A percentile compares a stretch with the other conserved stretches of the same genome.
phyloP scores from a whole-genome alignment of 495 filamentous ascomycete genomes.

The Aspergillus heteromorphus region DNA sequence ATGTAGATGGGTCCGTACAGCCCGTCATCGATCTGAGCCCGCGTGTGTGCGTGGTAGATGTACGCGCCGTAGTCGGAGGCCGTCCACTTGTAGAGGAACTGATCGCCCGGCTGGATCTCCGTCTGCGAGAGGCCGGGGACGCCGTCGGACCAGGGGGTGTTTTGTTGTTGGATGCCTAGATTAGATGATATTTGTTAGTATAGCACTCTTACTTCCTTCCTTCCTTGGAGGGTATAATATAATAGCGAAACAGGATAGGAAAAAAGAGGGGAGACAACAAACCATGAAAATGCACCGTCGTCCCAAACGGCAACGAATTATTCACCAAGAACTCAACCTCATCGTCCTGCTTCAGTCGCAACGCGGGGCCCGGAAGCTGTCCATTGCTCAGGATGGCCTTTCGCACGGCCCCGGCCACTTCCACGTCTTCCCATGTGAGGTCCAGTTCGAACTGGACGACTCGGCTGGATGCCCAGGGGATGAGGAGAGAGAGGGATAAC shows the following conservation, averaged over 20 bases:
- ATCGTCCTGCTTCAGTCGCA: constrained; percentile 57
- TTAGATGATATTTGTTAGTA: neutral
- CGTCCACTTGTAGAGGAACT: constrained; percentile 46
- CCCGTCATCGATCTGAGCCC: constrained; percentile 51
- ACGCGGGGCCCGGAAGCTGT: constrained; percentile 52
- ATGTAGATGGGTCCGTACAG: constrained; percentile 51
- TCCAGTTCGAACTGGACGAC: constrained; percentile 27
- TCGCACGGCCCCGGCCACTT: constrained; percentile 29
- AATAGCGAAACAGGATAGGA: no score
- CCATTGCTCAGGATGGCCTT: constrained; percentile 56
- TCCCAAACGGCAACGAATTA: constrained; percentile 50
- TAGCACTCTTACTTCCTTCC: neutral
- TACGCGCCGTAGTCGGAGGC: constrained; percentile 27
- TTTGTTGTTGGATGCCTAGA: constrained; percentile 35
- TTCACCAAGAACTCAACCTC: constrained; percentile 54
- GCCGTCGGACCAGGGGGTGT: constrained; percentile 49
- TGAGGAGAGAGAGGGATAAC: constrained; percentile 5
- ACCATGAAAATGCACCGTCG: constrained; percentile 52
- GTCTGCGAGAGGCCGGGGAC: constrained; percentile 47
- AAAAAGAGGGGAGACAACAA: neutral
- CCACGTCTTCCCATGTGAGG: constrained; percentile 27
- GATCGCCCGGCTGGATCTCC: constrained; percentile 37
- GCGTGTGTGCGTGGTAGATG: constrained; percentile 49
- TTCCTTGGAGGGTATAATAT: no score
- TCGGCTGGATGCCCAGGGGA: constrained; percentile 9